Evolutionary conservation across 2,329 filamentous ascomycete species (phyloP).

Genomic region (Thyridium curvatum): DNA sequence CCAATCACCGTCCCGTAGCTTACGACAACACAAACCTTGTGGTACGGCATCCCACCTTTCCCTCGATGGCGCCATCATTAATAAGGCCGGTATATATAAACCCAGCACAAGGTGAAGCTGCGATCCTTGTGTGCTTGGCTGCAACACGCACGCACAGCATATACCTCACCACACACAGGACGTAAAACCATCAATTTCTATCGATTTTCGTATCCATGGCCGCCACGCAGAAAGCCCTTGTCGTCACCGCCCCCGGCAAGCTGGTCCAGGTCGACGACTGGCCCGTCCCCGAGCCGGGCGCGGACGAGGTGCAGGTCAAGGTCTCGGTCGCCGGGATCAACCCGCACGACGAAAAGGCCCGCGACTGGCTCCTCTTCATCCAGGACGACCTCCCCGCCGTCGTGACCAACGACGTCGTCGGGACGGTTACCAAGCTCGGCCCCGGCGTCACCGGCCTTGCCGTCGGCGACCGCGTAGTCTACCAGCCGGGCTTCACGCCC

Average conservation of each 20-base stretch:
- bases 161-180: too few relatives aligned
- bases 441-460: conserved; percentile 14
- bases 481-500: conserved; percentile 11
- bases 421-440: conserved; percentile 20
- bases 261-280: conserved; percentile 12
- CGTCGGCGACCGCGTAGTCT: conserved; percentile 24
- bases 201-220: too few relatives aligned
- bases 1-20: too few relatives aligned
- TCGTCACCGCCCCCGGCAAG: conserved; percentile 16
- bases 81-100: too few relatives aligned
- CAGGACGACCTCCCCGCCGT: conserved; percentile 21
- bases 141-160: too few relatives aligned
- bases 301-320: conserved; percentile 26
- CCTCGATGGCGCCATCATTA: too few relatives aligned
- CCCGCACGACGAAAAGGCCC: conserved; percentile 29
- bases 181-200: too few relatives aligned
- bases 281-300: conserved; percentile 20
- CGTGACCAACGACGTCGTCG: conserved; percentile 26
- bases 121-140: too few relatives aligned
- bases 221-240: conserved; percentile 15
- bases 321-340: conserved; percentile 24
- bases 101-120: too few relatives aligned
- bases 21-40: too few relatives aligned
- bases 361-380: conserved; percentile 28
- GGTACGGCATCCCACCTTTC: too few relatives aligned